Conservation (phyloP, 1,284 basidiomycete species). For the Macrocystidia cucumis region DNA sequence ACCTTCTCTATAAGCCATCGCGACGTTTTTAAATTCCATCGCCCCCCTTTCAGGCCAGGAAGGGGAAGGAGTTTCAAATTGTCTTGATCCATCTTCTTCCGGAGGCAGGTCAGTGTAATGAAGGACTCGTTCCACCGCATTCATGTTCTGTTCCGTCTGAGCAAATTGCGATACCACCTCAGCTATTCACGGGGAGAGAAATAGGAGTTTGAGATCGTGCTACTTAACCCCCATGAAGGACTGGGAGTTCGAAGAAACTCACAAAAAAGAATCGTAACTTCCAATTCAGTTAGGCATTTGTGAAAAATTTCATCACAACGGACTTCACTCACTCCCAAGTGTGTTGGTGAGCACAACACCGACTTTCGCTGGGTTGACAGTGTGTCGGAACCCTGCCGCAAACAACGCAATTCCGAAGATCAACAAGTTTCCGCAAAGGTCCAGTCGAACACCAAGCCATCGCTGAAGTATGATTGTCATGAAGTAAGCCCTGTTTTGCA, state of each 20-base stretch:
- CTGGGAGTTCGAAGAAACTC: too few species aligned
- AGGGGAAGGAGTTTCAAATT: constrained; percentile 44
- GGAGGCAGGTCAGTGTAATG: constrained; percentile 47
- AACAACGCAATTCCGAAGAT: constrained; percentile 70
- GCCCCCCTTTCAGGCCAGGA: constrained; percentile 63
- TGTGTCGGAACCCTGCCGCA: constrained; percentile 45
- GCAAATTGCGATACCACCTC: constrained; percentile 51
- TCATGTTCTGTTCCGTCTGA: constrained; percentile 63
- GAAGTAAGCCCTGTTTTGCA: constrained; percentile 75
- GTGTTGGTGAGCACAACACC: constrained; percentile 63
- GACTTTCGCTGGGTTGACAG: constrained; percentile 36
- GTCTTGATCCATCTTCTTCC: constrained; percentile 35
- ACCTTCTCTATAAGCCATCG: constrained; percentile 62
- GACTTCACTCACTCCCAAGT: constrained; percentile 39
- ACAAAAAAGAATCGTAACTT: too few species aligned
- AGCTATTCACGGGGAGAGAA: constrained; percentile 23
- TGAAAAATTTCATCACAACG: neutral
- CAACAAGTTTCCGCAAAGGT: constrained; percentile 66
- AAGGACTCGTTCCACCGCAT: constrained; percentile 61
- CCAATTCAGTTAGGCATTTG: too few species aligned
- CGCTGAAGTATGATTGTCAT: constrained; percentile 65
- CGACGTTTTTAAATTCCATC: constrained; percentile 56
- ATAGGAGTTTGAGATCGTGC: too few species aligned
- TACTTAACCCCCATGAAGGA: too few species aligned
- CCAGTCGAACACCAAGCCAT: constrained; percentile 55